phyloP scores from a whole-genome alignment of 2,329 filamentous ascomycete genomes.

The Paracoccidioides brasiliensis region DNA sequence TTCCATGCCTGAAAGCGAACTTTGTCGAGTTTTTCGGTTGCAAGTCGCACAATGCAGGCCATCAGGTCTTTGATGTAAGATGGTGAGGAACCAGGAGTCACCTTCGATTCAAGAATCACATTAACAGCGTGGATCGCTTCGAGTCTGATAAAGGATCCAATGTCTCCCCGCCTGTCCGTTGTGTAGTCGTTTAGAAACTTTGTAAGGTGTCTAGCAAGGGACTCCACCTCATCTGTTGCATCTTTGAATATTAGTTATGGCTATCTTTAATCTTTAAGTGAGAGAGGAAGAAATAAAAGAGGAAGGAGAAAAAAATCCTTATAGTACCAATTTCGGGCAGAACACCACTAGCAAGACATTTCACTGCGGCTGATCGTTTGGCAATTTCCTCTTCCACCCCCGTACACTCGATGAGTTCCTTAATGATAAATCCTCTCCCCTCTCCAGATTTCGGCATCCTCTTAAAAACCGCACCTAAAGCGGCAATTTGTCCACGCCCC shows the following conservation, averaged over 20 bases:
- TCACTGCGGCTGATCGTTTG: constrained; percentile 30
- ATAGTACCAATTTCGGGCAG: constrained; percentile 26
- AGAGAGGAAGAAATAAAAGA: not conserved
- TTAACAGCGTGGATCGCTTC: constrained; percentile 60
- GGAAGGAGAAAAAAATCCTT: not conserved
- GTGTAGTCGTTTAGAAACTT: constrained; percentile 70
- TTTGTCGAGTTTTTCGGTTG: constrained; percentile 81
- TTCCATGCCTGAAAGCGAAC: constrained; percentile 49
- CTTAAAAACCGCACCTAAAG: constrained; percentile 29
- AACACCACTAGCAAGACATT: constrained; percentile 25
- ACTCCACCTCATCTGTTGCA: constrained; percentile 19
- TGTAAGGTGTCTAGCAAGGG: constrained; percentile 20
- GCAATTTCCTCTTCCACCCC: constrained; percentile 27
- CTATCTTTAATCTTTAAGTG: not conserved
- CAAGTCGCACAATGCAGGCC: constrained; percentile 49
- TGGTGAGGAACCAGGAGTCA: constrained; percentile 5
- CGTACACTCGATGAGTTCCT: constrained; percentile 23
- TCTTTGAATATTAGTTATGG: not conserved
- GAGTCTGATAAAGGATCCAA: constrained; percentile 73
- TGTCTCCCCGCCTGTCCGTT: constrained; percentile 74
- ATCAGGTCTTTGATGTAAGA: constrained; percentile 18
- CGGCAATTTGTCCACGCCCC: constrained; percentile 32
- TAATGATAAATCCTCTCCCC: constrained; percentile 19
- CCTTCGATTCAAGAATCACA: constrained; percentile 17
- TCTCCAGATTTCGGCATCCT: constrained; percentile 16